Evolutionary conservation across 2,329 filamentous ascomycete species (phyloP).

Genomic region (Aspergillus sp.): DNA sequence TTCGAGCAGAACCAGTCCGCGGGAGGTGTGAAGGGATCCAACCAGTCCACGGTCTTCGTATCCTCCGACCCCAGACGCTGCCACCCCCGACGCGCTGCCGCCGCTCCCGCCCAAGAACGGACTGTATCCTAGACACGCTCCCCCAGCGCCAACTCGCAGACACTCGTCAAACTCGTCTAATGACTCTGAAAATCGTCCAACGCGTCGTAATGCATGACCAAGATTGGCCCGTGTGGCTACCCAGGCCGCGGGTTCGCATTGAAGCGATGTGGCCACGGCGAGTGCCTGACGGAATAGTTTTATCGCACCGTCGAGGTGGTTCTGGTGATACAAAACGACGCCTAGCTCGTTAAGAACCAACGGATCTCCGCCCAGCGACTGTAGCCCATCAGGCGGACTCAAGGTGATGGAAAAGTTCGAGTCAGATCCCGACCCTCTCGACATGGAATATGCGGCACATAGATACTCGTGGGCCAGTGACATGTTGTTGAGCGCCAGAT

Average conservation of each 20-base stretch:
- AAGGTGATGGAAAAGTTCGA: conserved; percentile 17
- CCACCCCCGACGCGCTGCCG: conserved; percentile 24
- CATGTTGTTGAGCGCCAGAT: conserved; percentile 92
- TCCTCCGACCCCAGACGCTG: conserved; percentile 34
- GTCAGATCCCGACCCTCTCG: conserved; percentile 30
- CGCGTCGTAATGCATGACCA: conserved; percentile 72
- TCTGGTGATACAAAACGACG: conserved; percentile 89
- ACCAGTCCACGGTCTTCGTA: conserved; percentile 39
- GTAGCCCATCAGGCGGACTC: conserved; percentile 13
- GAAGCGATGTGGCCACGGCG: conserved; percentile 66
- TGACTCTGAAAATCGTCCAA: conserved; percentile 59
- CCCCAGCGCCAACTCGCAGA: conserved; percentile 64
- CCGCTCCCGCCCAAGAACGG: conserved; percentile 45
- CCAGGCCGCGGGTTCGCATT: conserved; percentile 73
- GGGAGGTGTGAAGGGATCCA: conserved; percentile 38
- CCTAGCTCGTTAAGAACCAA: conserved; percentile 92
- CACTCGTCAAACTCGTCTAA: conserved; percentile 80
- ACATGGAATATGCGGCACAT: conserved; percentile 67
- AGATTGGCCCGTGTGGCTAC: conserved; percentile 78
- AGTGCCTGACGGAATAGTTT: conserved; percentile 71
- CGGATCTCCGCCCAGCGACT: conserved; percentile 52
- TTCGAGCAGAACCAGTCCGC: conserved; percentile 76
- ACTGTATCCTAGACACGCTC: conserved; percentile 67
- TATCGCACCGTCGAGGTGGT: conserved; percentile 64
- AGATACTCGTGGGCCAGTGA: conserved; percentile 88